phyloP scores from a whole-genome alignment of 495 filamentous ascomycete genomes.

The Staphylotrichum longicolle region DNA sequence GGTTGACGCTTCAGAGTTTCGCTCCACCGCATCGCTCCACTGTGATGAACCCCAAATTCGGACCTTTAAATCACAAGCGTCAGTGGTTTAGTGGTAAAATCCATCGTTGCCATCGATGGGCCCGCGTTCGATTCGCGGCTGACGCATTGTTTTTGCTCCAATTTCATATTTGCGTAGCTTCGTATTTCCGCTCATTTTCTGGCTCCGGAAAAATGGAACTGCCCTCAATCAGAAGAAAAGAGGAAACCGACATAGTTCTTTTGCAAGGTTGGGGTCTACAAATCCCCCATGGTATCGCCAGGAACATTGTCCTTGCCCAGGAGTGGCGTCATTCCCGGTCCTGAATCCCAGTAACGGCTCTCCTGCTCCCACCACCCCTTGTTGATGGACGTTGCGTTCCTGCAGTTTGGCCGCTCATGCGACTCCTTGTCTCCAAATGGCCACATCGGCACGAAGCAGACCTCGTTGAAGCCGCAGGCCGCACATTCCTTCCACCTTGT shows the following conservation, averaged over 20 bases:
- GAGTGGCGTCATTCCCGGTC: neutral
- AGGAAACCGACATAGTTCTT: too few relatives aligned
- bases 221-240: neutral
- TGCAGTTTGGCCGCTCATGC: slow-evolving; percentile 23
- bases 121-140: slow-evolving; percentile 51
- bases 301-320: too few relatives aligned
- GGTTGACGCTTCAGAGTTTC: too few relatives aligned
- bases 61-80: slow-evolving; percentile 4
- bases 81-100: slow-evolving; percentile 49
- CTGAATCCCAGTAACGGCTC: slow-evolving; percentile 9
- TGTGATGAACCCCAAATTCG: too few relatives aligned
- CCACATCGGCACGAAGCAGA: slow-evolving; percentile 69
- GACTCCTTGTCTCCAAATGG: slow-evolving; percentile 49
- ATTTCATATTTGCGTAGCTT: neutral
- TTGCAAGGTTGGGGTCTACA: too few relatives aligned
- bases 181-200: too few relatives aligned
- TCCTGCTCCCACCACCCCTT: slow-evolving; percentile 3
- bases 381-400: slow-evolving; percentile 14
- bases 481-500: slow-evolving; percentile 60
- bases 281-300: too few relatives aligned
- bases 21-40: too few relatives aligned
- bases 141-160: slow-evolving; percentile 20
- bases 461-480: slow-evolving; percentile 53
- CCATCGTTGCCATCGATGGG: slow-evolving; percentile 50
- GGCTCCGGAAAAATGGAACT: too few relatives aligned